These are phyloP conservation scores for Medicago lupulina DNA, from an alignment of 306 rosid genomes.

Conservation along the genomic window DNA sequence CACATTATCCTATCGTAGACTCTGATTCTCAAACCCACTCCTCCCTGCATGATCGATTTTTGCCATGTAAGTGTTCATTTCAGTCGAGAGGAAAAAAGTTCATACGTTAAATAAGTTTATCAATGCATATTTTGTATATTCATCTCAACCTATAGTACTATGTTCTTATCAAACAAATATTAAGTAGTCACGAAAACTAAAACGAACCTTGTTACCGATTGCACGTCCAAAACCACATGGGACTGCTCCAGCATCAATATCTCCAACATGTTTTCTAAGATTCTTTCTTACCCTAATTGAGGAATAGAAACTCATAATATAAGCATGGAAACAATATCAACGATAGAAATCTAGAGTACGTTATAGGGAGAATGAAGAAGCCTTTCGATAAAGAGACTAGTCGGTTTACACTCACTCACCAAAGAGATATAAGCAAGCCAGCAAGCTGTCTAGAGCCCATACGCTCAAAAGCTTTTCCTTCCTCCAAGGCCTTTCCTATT, in stretches of 20 bases:
- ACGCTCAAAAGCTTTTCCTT: constrained; percentile 87
- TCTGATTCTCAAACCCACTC: constrained; percentile 98
- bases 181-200: constrained; percentile 33
- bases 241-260: constrained; percentile 93
- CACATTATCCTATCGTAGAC: constrained; percentile 95
- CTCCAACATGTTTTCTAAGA: constrained; percentile 93
- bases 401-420: constrained; percentile 60
- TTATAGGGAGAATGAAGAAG: neutral
- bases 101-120: constrained; percentile 26
- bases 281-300: constrained; percentile 86
- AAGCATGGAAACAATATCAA: constrained; percentile 34
- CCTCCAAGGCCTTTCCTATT: constrained; percentile 93
- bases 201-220: constrained; percentile 94
- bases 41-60: constrained; percentile 75
- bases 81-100: constrained; percentile 22
- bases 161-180: constrained; percentile 5
- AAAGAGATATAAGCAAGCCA: constrained; percentile 98
- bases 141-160: neutral
- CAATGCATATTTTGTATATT: neutral
- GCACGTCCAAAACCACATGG: constrained; percentile 99
- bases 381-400: constrained; percentile 27
- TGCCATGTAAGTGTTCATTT: constrained; percentile 46
- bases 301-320: constrained; percentile 48
- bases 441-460: constrained; percentile 99
- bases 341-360: constrained; percentile 33